Base-by-base conservation (phyloP, 805 yeast species). In the Nakazawaea siamensis region DNA sequence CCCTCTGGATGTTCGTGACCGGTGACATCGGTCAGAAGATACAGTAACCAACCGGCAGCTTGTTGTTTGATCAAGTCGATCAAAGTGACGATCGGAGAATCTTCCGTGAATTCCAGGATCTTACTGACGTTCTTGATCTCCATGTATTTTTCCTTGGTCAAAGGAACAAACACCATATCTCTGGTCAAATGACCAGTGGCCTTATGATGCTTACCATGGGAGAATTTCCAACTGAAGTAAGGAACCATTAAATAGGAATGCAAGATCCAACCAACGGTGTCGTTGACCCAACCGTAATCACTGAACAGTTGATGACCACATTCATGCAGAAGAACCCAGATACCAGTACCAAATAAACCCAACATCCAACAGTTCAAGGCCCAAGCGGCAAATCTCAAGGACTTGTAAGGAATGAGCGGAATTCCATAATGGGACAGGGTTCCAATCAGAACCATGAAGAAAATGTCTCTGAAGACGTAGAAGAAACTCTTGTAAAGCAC, bases 41-140 rank as follows among this genome's bases (percentile, higher is more conserved):
- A 74, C 46, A 66, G 56, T 51, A 73, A 57, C 87, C 87, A 83
- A 32, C 95, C 95, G 48, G 79, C 80, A 24, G 75, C 48, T 60
- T 84, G 95, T 60, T 85, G 94, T 39, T 64, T 37, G 8, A 83
- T 14, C 45, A 85, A 62, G 35, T 57, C 56, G 47, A 44, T 53
- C 39, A 84, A 66, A 19, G 90, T 75, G 39, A 59, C 62, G 39
- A 84, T 56, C 31, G 95, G 94, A 32, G 92, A 67, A 51, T 84
- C 95, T 46, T 74, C 90, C 34, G 78, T 54, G 28, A 79, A 48
- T 46, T 81, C 87, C 24, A 64, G 65, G 16, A 76, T 41, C 35
- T 57, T 55, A 28, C 58, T 48, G 28, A 57, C 58, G 18, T 65
- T 59, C 37, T 50, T 46, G 27, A 47, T 44, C 43, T 56, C 60